Evolutionary conservation across 1,139 yeast genomes (phyloP), one percentile per base, ranked within the genome.

Genomic region (Maudiozyma humilis): DNA sequence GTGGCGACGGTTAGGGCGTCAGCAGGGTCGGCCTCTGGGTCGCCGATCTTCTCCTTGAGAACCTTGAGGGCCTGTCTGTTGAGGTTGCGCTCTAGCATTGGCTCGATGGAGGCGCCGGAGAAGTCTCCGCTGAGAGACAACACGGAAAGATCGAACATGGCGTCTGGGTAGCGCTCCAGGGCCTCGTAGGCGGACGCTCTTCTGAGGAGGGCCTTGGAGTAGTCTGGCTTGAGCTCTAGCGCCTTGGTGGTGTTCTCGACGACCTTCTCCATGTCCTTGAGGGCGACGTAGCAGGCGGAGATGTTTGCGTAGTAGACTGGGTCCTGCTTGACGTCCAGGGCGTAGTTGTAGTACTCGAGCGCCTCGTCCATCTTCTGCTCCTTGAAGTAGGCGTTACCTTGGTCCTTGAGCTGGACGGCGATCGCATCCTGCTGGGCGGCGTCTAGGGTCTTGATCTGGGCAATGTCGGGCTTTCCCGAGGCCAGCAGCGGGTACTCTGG

Each of bases 301-400:
- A 95, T 78, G 71, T 89, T 89, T 49, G 96, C 87, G 69, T 82
- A 89, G 68, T 77, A 91, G 36, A 89, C 84, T 14, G 96, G 89
- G 64, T 91, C 96, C 51, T 72, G 67, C 60, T 80, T 79, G 60
- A 87, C 73, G 49, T 72, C 65, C 56, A 93, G 72, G 13, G 98
- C 97, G 48, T 76, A 78, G 38, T 85, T 65, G 69, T 91, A 91
- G 64, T 73, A 81, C 41, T 75, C 77, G 57, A 88, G 78, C 36
- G 97, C 97, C 32, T 74, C 72, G 44, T 76, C 72, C 62, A 73
- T 85, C 46, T 82, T 70, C 67, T 85, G 82, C 47, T 69, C 66
- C 64, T 82, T 83, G 72, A 85, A 91, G 49, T 72, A 79, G 46
- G 72, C 73, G 66, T 91, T 91, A 60, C 98, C 99, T 49, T 84